Evolutionary conservation across 345 rosid genomes (phyloP), one percentile per base, ranked within the genome.

Genomic region (Hypericum perforatum): DNA sequence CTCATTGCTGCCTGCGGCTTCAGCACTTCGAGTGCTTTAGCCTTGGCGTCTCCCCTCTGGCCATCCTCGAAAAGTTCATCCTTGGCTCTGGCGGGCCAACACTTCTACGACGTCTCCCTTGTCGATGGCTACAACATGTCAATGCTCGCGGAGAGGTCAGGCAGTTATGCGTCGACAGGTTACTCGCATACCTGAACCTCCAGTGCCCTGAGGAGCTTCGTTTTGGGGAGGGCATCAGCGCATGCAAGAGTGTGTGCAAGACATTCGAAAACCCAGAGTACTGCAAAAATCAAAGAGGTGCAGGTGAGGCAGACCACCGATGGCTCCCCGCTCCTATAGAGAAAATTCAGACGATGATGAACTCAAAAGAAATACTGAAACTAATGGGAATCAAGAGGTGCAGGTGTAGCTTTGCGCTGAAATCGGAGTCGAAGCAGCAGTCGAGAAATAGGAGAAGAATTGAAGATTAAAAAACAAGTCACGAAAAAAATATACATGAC

Each of bases 81-180:
- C 72, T 68, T 6, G 72, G 72, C 7, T 12, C 67, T 6, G 72
- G 92, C 1, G 43, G 95, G 97, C 0, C 82, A 75, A 54, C 95
- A 88, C 62, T 92, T 92, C 59, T 88, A 88, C 58, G 98, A 92
- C 63, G 98, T 92, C 36, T 85, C 94, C 61, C 86, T 92, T 16
- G 98, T 92, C 11, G 98, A 92, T 56, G 96, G 98, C 32, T 92
- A 88, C 70, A 92, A 92, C 55, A 15, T 92, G 6, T 90, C 98
- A 15, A 73, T 88, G 94, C 32, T 88, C 9, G 79, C 88, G 1
- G 88, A 83, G 61, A 89, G 79, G 0, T 59, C 70, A n/a, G 95
- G 95, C 11, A 90, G 96, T 44, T 92, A 96, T 40, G 76, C 80
- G 10, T 57, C 89, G 1, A 92, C 95, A 0, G 98, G 97, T 0